These are phyloP conservation scores for Exophiala calicioides DNA, from an alignment of 2,329 filamentous ascomycete genomes.

Conservation along the genomic window DNA sequence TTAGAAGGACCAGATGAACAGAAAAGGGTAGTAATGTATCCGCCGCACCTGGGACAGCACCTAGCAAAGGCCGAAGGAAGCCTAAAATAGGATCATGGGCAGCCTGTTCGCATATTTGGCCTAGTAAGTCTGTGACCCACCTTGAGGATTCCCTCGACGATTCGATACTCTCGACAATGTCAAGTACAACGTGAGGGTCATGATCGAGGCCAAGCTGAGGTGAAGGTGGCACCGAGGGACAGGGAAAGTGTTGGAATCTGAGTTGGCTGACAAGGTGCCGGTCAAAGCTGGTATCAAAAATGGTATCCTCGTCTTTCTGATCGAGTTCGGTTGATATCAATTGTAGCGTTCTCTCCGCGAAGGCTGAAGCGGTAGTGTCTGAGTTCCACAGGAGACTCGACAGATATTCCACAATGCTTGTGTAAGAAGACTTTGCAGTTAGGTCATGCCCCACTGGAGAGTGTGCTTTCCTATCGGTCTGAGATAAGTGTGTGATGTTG, in stretches of 20 bases:
- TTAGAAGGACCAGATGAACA: slow-evolving; percentile 74
- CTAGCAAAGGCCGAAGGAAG: slow-evolving; percentile 66
- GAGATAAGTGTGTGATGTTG: slow-evolving; percentile 1
- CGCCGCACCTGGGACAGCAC: slow-evolving; percentile 68
- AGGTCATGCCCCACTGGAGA: slow-evolving; percentile 8
- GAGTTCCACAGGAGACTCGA: slow-evolving; percentile 21
- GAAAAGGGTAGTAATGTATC: slow-evolving; percentile 78
- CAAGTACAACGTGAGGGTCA: not conserved
- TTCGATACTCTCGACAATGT: too few relatives aligned
- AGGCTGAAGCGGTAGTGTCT: slow-evolving; percentile 15
- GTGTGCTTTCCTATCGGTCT: not conserved
- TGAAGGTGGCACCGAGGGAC: slow-evolving; percentile 35
- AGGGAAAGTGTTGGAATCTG: slow-evolving; percentile 45
- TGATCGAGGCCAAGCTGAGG: not conserved
- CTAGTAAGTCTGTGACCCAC: slow-evolving; percentile 66
- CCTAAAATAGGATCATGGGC: slow-evolving; percentile 67
- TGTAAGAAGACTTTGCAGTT: slow-evolving; percentile 20
- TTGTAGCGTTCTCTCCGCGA: slow-evolving; percentile 49
- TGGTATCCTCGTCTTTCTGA: slow-evolving; percentile 34
- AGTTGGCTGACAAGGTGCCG: slow-evolving; percentile 42
- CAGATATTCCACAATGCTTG: slow-evolving; percentile 21
- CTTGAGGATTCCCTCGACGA: too few relatives aligned
- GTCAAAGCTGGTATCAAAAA: slow-evolving; percentile 41
- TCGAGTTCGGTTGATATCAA: slow-evolving; percentile 42
- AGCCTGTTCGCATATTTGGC: slow-evolving; percentile 62